Base-by-base conservation (phyloP, 495 filamentous ascomycete genomes). In the Hyphodiscus hymeniophilus region DNA sequence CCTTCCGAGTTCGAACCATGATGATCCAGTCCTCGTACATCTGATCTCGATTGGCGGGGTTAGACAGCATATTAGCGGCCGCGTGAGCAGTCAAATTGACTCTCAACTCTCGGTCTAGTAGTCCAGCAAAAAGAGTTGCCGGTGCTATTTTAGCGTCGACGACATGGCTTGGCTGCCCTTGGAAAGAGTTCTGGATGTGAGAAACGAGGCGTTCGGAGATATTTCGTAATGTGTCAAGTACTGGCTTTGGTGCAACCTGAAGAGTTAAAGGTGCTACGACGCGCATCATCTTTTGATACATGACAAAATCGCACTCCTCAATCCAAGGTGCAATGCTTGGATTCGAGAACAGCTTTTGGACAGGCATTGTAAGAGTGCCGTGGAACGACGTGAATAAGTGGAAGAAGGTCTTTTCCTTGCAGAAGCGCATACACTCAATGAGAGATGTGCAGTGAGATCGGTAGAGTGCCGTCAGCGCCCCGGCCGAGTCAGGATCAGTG, bases 381-480 rank as follows among this genome's bases (percentile, higher is more conserved):
- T 94, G 86, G 64, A 97, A 97, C 7, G 91, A 91, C 28, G 84
- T 85, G 63, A 94, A 95, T n/a, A 94, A 81, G 55, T 90, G 86
- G 58, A 94, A 88, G 57, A 98, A 90, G 22, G 89, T 88, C 58
- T 92, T 87, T 59, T 95, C 84, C 57, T 92, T 94, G 75, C 88
- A 94, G 60, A 83, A 97, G 12, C 92, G 89, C 52, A 98, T 86
- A 50, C 84, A 88, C 65, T 97, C 92, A 23, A 97, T 84, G 12
- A 98, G 75, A 2, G 88, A 95, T 16, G 92, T 95, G 62, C 88
- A 95, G 60, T 96, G 89, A 1, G 90, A 89, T 35, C 88, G 80
- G 60, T 97, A 98, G 13, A 96, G 73, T 0, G 88, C 90, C 10
- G 78, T 76, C 11, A 98, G 68, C 10, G 88, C 87, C 42, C 79